A percentile compares a stretch with the other conserved stretches of the same genome.
Evolutionary conservation across 495 filamentous ascomycete genomes (phyloP).

Genomic region (Penicillium diatomitis): DNA sequence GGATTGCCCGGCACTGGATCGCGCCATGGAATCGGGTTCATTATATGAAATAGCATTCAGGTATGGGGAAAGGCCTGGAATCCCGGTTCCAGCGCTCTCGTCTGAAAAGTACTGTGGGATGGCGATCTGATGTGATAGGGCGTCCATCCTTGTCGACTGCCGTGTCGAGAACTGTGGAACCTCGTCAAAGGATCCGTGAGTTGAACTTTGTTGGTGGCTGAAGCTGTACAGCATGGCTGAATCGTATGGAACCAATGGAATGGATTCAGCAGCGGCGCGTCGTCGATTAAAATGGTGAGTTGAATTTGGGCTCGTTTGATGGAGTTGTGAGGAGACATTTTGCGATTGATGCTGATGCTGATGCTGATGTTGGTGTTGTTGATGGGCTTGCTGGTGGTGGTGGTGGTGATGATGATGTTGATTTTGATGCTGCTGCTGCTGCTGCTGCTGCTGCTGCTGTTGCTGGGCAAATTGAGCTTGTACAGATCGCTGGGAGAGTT

Average conservation of each 20-base stretch:
- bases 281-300: not conserved
- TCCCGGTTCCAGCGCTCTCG: conserved; percentile 56
- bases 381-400: not conserved
- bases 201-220: conserved; percentile 49
- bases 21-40: conserved; percentile 43
- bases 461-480: conserved; percentile 5
- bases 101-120: conserved; percentile 71
- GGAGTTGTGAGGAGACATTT: not conserved
- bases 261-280: not conserved
- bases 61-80: conserved; percentile 45
- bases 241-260: conserved; percentile 43
- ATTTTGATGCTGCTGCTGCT: conserved; percentile 10
- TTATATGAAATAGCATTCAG: conserved; percentile 45
- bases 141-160: conserved; percentile 73
- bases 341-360: not conserved
- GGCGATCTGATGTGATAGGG: conserved; percentile 60
- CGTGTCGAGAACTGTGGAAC: conserved; percentile 69
- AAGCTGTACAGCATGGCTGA: conserved; percentile 75
- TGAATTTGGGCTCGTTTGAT: not conserved
- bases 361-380: not conserved
- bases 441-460: conserved; percentile 12
- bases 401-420: not conserved
- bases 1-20: conserved; percentile 39
- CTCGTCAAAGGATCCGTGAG: conserved; percentile 65
- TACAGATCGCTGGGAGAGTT: not conserved